Base-by-base conservation (phyloP, 1,139 yeast genomes). In the Blastobotrys apis region DNA sequence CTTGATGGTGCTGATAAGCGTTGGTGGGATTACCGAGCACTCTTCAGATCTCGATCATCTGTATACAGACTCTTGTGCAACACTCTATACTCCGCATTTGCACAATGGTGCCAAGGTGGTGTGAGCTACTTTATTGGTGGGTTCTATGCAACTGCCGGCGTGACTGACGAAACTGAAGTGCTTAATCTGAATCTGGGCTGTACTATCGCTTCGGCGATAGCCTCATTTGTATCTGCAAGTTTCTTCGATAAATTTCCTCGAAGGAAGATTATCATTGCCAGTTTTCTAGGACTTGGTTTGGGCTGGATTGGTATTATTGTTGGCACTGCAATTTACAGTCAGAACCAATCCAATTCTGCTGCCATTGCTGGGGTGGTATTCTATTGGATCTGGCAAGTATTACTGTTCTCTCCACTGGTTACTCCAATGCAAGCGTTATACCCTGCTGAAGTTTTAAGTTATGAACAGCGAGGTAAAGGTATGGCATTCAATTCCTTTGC, bases 401-500 rank as follows among this genome's bases (percentile, higher is more conserved):
- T 51, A 30, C 41, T 53, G 31, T 49, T 43, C 37, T 26, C 51
- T 5, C 42, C 37, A 3, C 40, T 60, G 31, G 50, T 43, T 37
- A 32, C 49, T 5, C 44, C 39, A 5, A 42, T 61, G 30, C 63
- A 65, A 40, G 55, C 50, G 36, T 44, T 60, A 16, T 68, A 67
- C 46, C 47, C 58, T 15, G 62, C 63, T 41, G 40, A 68, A 50
- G 57, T 65, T 22, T 50, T 64, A 31, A 67, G 72, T n/a, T 68
- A 59, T 58, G 63, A 66, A 20, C 49, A 57, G 42, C 57, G 68
- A 52, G 59, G 64, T 33, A 65, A 63, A 49, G 68, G 64, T 42
- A 39, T 38, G 38, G 41, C 45, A 20, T 27, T 53, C 48, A 25
- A 51, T 45, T 33, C 37, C 64, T 65, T 45, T 10, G 44, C 33